Percentiles rank a stretch among this genome's conserved stretches.
Conservation (phyloP, 106 monocot genomes). For the Chionographis japonica region DNA sequence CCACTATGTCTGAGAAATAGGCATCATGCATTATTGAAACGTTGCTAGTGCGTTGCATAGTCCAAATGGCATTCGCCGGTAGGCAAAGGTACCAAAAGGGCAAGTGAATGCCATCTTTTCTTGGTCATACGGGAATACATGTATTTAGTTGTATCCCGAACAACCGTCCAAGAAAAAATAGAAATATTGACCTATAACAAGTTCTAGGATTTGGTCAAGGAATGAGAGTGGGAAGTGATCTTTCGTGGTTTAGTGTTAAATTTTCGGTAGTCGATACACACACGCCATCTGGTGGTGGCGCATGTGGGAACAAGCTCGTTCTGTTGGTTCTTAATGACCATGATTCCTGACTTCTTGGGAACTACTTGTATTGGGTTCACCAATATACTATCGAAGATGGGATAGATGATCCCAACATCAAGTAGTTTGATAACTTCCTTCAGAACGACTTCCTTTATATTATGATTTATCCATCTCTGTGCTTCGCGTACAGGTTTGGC, state of each 20-base stretch:
- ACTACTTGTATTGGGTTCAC: slow-evolving; percentile 13
- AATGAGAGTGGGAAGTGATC: slow-evolving; percentile 18
- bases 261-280: slow-evolving; percentile 16
- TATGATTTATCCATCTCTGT: no score
- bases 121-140: no score
- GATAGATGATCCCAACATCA: no score
- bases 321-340: neutral
- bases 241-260: slow-evolving; percentile 10
- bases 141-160: neutral
- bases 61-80: no score
- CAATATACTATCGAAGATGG: no score
- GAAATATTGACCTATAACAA: neutral
- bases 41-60: no score
- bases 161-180: slow-evolving; percentile 16
- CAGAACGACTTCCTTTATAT: no score
- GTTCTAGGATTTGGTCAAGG: slow-evolving; percentile 17
- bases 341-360: slow-evolving; percentile 11
- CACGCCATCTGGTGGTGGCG: neutral
- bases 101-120: no score
- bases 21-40: slow-evolving; percentile 5
- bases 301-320: neutral
- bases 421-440: no score
- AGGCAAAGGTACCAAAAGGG: no score
- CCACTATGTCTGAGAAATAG: slow-evolving; percentile 7
- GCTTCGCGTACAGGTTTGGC: neutral